Base-by-base conservation (phyloP, 345 rosid species). In the Leavenworthia alabamica region DNA sequence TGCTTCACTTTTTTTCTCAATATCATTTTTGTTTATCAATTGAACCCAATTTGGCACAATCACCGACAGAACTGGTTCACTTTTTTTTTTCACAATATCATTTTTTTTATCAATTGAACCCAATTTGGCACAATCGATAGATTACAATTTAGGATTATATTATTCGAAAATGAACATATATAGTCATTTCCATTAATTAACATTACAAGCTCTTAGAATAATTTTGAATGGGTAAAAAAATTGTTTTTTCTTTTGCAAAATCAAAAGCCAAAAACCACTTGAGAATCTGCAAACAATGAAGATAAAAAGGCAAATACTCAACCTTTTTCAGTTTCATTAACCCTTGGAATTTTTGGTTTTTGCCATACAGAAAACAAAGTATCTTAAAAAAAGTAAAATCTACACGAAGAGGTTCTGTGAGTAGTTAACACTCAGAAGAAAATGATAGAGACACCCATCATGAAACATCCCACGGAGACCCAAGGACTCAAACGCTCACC, bases 401-500 rank as follows among this genome's bases (percentile, higher is more conserved):
- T 62, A 70, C 50, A 62, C 0, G 8, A 36, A 56, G 20, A 1
- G 23, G 63, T 26, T 44, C 22, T 55, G 42, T 61, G 50, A 35
- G 41, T 26, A 44, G 56, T 20, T 36, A 33, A 45, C 14, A 44
- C 42, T 82, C 73, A 93, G 80, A 93, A 93, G 77, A 89, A 89
- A 60, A 89, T 78, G 55, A 89, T 83, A 0, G 92, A 93, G 29
- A 93, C 66, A 5, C 96, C 99, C 96, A 88, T 88, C 17, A 80
- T 62, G 68, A 94, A 83, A 85, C 99, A 94, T 54, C 99, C 97
- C 5, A 64, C 76, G 4, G 95, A 84, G 64, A 94, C 82, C 99
- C 97, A 94, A 4, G 97, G 95, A 70, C 96, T 94, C 77, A 88
- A 77, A 33, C 95, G 89, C 73, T 90, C 97, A 70, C 99, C 99